Conservation (phyloP, 208 protist species). For the Trichomonas vaginalis region DNA sequence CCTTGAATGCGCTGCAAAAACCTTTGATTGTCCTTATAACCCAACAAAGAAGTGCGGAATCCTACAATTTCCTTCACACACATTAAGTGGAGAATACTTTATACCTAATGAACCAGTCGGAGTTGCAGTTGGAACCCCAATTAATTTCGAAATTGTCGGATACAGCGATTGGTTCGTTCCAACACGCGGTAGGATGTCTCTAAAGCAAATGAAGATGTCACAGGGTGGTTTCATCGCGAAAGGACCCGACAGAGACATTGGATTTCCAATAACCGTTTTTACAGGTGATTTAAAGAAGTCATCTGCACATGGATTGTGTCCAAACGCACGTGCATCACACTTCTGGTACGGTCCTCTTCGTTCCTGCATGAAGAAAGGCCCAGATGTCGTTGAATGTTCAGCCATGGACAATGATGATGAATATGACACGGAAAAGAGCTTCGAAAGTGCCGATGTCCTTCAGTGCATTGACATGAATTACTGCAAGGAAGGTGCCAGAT, state of each 20-base stretch:
- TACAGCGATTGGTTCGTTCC: neutral
- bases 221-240: neutral
- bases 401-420: neutral
- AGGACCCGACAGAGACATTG: neutral
- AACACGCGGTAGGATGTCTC: neutral
- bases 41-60: neutral
- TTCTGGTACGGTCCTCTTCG: neutral
- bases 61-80: neutral
- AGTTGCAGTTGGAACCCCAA: neutral
- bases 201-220: neutral
- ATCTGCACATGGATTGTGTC: neutral
- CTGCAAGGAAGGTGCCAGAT: neutral
- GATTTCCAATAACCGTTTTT: neutral
- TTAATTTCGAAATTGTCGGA: neutral
- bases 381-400: neutral
- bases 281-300: neutral
- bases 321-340: neutral
- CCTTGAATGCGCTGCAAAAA: neutral
- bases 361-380: neutral
- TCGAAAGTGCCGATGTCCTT: neutral
- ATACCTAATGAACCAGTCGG: neutral
- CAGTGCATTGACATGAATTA: neutral
- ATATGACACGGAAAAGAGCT: neutral
- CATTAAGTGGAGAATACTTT: neutral
- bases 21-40: neutral